These are phyloP conservation scores for Nemania sp. DNA, from an alignment of 2,329 filamentous ascomycete genomes.

Conservation along the genomic window DNA sequence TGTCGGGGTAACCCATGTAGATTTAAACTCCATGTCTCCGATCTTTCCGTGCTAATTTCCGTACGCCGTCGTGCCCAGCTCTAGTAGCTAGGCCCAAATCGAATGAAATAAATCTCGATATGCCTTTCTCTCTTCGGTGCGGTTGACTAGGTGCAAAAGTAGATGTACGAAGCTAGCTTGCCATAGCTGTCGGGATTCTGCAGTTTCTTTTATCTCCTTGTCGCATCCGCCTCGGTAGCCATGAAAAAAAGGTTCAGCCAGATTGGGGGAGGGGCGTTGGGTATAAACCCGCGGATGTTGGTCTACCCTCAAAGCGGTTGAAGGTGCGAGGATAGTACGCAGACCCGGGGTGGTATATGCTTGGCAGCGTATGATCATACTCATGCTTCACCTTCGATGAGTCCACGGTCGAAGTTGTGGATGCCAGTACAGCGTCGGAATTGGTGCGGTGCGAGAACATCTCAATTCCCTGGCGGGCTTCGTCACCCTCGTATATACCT, in stretches of 20 bases:
- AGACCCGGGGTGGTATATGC: conserved; percentile 51
- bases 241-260: conserved; percentile 36
- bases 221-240: conserved; percentile 3
- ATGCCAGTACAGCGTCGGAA: conserved; percentile 36
- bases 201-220: conserved; percentile 2
- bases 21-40: conserved; percentile 27
- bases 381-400: conserved; percentile 56
- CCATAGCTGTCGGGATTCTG: conserved; percentile 16
- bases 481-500: conserved; percentile 54
- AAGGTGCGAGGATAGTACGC: conserved; percentile 49
- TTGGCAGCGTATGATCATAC: conserved; percentile 52
- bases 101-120: conserved; percentile 33
- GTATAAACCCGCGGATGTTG: conserved; percentile 57
- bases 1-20: conserved; percentile 27
- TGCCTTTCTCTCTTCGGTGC: conserved; percentile 36
- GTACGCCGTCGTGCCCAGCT: conserved; percentile 34
- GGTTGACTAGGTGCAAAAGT: conserved; percentile 31
- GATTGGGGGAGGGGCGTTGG: conserved; percentile 57
- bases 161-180: conserved; percentile 23
- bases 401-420: conserved; percentile 41
- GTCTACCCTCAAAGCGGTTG: conserved; percentile 58
- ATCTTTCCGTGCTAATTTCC: conserved; percentile 31
- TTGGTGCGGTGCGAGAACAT: conserved; percentile 51
- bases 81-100: conserved; percentile 20
- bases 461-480: conserved; percentile 52